Base-by-base conservation (phyloP, 2,329 filamentous ascomycete genomes). In the Aspergillus sp. region DNA sequence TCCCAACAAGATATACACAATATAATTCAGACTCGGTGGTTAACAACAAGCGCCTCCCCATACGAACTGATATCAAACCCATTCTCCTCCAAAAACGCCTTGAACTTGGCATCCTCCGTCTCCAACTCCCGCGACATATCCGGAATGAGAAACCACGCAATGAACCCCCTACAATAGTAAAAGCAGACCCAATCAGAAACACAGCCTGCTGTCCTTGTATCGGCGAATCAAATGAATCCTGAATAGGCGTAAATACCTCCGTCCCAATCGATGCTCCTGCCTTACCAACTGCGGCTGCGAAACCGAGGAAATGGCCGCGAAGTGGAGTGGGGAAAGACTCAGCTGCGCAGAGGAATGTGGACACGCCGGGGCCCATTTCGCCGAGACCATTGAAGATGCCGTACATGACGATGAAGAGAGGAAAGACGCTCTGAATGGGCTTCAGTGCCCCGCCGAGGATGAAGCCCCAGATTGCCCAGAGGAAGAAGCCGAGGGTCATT, bases 261-360 rank as follows among this genome's bases (percentile, higher is more conserved):
- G 73, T 77, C 1, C 74, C 74, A 12, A 77, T 71, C 0, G 73
- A 71, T 0, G 73, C 72, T 1, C 75, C 74, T 1, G 72, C 72
- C 45, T 77, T 78, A 9, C 70, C 71, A 12, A 69, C 68, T 0
- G 73, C 74, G 0, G 72, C 64, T 0, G 72, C 67, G 39, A 77
- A 62, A 1, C 74, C 74, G 45, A 76, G 65, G 56, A 72, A 74
- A 40, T 76, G 73, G 0, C 73, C 74, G 1, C 74, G 65, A 3
- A 78, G 64, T 0, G 71, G 69, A 0, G 75, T 77, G 0, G 74
- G 73, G 56, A 76, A 77, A 27, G 66, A 72, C 45, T 78, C 74
- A 0, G 70, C 67, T 0, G 71, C 63, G 6, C 57, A 59, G 11
- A 67, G 51, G 34, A 65, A 61, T 27, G 52, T 69, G 47, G 46